Conservation (phyloP, 441 rosid genomes). For the Croton laevigatus region DNA sequence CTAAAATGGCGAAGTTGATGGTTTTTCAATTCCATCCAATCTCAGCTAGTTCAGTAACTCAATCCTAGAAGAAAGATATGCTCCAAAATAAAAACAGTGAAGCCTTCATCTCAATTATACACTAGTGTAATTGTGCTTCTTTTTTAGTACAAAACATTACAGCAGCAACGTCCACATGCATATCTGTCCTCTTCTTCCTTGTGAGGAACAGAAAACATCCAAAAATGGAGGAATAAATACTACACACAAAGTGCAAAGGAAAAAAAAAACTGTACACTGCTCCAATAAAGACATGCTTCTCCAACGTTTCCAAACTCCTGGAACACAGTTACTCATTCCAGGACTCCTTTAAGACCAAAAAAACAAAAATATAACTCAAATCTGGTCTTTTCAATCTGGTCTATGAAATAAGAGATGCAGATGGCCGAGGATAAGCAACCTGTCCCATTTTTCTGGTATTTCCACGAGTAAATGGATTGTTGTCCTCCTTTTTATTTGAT, state of each 20-base stretch:
- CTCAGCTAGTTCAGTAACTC: neutral
- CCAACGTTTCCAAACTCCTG: neutral
- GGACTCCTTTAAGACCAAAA: neutral
- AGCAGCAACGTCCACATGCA: neutral
- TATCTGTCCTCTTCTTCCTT: neutral
- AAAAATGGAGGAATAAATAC: constrained; percentile 6
- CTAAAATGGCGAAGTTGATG: too few relatives aligned
- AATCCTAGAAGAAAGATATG: neutral
- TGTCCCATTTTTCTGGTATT: neutral
- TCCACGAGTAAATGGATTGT: neutral
- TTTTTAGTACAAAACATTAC: constrained; percentile 11
- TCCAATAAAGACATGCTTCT: constrained; percentile 6
- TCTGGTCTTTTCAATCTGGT: neutral
- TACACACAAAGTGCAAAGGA: neutral
- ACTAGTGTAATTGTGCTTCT: neutral
- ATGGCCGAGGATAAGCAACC: constrained; percentile 21
- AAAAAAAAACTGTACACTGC: constrained; percentile 15
- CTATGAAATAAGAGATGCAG: constrained; percentile 15
- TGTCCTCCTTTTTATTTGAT: constrained; percentile 16
- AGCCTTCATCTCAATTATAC: neutral
- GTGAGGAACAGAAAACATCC: neutral
- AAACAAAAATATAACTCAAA: neutral
- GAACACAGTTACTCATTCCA: neutral
- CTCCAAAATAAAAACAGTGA: too few relatives aligned
- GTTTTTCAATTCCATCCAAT: too few relatives aligned